Percentiles rank a stretch among this genome's conserved stretches.
Conservation (phyloP, 176 grass and related monocot species). For the Areca catechu region DNA sequence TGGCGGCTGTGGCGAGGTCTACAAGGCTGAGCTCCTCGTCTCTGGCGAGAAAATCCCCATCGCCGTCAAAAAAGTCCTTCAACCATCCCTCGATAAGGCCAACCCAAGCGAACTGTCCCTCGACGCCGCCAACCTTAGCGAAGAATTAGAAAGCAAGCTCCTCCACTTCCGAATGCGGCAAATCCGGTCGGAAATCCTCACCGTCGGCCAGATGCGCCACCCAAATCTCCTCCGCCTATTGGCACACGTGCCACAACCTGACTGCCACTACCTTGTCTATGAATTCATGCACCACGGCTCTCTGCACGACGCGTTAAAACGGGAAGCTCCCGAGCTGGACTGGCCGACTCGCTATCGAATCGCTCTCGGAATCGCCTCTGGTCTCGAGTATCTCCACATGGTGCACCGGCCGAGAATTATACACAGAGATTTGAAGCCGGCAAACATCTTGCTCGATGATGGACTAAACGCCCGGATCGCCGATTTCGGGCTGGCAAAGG, state of each 20-base stretch:
- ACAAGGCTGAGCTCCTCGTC: conserved; percentile 39
- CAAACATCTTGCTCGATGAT: conserved; percentile 16
- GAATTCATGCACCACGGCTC: conserved; percentile 90
- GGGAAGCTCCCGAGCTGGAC: background rate
- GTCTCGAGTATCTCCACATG: conserved; percentile 16
- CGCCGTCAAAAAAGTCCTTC: conserved; percentile 76
- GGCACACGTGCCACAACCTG: conserved; percentile 50
- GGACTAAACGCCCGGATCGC: conserved; percentile 12
- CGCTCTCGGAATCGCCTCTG: background rate
- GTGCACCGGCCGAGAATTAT: conserved; percentile 11
- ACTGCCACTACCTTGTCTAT: conserved; percentile 84
- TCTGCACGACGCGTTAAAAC: background rate
- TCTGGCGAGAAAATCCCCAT: conserved; percentile 24
- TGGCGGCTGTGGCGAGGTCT: conserved; percentile 85
- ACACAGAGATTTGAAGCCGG: conserved; percentile 12
- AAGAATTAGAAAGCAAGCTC: conserved; percentile 49
- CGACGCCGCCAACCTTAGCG: conserved; percentile 30
- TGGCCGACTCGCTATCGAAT: conserved; percentile 3
- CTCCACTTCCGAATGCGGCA: conserved; percentile 64
- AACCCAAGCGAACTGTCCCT: conserved; percentile 23
- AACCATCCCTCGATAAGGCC: conserved; percentile 4
- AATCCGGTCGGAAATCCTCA: conserved; percentile 85
- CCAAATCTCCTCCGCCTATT: conserved; percentile 64
- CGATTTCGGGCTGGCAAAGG: conserved; percentile 19
- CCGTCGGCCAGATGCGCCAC: conserved; percentile 72